Conservation (phyloP, 148 eudicot species). For the Rhododendron griersonianum region DNA sequence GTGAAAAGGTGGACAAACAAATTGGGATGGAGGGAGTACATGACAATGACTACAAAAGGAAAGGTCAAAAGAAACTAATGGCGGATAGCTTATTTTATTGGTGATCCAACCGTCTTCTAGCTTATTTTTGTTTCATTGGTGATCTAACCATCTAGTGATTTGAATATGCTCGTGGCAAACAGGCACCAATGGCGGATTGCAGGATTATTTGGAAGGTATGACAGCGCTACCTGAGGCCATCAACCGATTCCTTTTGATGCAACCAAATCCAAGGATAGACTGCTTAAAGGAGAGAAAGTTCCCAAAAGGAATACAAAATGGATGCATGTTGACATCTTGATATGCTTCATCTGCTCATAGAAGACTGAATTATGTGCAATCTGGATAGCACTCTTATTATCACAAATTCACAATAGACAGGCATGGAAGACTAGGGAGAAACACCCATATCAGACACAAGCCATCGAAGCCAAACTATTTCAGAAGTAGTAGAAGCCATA, state of each 20-base stretch:
- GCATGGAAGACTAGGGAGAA: too few species aligned
- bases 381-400: too few species aligned
- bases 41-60: conserved; percentile 2
- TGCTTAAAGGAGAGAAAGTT: not conserved
- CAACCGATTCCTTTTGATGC: not conserved
- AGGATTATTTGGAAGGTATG: not conserved
- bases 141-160: not conserved
- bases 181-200: not conserved
- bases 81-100: not conserved
- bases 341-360: too few species aligned
- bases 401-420: too few species aligned
- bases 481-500: too few species aligned
- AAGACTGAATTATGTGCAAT: too few species aligned
- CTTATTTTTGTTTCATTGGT: not conserved
- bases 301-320: not conserved
- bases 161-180: not conserved
- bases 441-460: too few species aligned
- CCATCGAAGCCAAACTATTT: too few species aligned
- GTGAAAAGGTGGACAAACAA: not conserved
- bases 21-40: not conserved
- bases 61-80: not conserved
- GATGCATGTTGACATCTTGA: too few species aligned
- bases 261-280: not conserved
- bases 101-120: not conserved
- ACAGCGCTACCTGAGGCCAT: not conserved